phyloP scores from a whole-genome alignment of 768 basidiomycete species.

The Tubosaeta sp. region DNA sequence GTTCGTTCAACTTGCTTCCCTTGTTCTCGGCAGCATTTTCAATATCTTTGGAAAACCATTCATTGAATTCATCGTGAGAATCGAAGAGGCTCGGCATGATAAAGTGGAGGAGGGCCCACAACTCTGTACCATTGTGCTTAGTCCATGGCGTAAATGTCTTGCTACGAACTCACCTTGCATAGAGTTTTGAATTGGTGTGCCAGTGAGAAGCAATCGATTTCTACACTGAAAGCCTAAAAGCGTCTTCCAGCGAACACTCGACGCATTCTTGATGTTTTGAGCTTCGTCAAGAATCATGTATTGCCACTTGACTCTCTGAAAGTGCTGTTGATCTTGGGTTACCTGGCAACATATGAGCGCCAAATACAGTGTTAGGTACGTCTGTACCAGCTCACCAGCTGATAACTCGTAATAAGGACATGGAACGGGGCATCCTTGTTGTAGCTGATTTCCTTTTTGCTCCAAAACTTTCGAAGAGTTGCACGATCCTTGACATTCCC shows the following conservation, averaged over 20 bases:
- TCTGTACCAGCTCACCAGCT: constrained; percentile 55
- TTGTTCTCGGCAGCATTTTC: constrained; percentile 93
- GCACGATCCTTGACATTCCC: constrained; percentile 95
- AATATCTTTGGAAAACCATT: constrained; percentile 99
- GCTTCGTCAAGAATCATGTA: constrained; percentile 99
- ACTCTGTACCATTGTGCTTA: constrained; percentile 47
- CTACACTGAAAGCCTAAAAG: constrained; percentile 93
- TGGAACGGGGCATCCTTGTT: constrained; percentile 95
- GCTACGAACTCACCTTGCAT: constrained; percentile 78
- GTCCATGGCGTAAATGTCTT: not conserved
- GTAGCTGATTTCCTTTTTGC: constrained; percentile 94
- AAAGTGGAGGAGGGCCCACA: constrained; percentile 98
- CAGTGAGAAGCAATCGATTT: constrained; percentile 90
- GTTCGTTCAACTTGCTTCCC: constrained; percentile 87
- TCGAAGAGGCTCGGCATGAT: constrained; percentile 99
- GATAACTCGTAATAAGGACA: constrained; percentile 94
- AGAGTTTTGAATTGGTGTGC: constrained; percentile 98
- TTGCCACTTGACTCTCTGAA: constrained; percentile 97
- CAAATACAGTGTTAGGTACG: not conserved
- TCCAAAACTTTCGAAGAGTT: constrained; percentile 95
- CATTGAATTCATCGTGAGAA: constrained; percentile 98
- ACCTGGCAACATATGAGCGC: constrained; percentile 45
- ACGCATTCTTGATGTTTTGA: constrained; percentile 98
- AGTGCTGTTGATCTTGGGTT: constrained; percentile 96
- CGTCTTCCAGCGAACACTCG: constrained; percentile 96